phyloP scores from a whole-genome alignment of 164 flowering plant species.

The Tetracentron sinense region DNA sequence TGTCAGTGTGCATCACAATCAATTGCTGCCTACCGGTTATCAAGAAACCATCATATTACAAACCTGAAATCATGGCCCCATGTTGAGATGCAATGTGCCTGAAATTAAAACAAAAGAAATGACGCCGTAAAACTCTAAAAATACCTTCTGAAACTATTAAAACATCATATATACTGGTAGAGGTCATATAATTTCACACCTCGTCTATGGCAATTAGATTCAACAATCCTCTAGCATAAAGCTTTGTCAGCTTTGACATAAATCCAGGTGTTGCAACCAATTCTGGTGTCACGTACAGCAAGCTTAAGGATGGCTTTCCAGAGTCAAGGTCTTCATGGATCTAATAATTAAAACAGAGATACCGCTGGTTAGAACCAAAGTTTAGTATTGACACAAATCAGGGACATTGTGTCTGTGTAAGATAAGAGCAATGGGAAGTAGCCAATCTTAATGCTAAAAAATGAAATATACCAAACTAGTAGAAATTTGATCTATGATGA shows the following conservation, averaged over 20 bases:
- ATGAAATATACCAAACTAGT: background rate
- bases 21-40: conserved; percentile 3
- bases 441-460: background rate
- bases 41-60: conserved; percentile 12
- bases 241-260: conserved; percentile 65
- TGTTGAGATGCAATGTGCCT: conserved; percentile 94
- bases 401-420: background rate
- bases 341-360: conserved; percentile 29
- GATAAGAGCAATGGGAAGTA: background rate
- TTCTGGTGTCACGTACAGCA: conserved; percentile 92
- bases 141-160: conserved; percentile 4
- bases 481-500: background rate
- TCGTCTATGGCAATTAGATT: conserved; percentile 90
- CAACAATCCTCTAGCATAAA: conserved; percentile 67
- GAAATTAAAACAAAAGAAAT: conserved; percentile 16
- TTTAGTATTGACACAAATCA: background rate
- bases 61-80: conserved; percentile 99
- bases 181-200: conserved; percentile 39
- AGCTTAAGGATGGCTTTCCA: conserved; percentile 70
- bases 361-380: background rate
- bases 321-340: conserved; percentile 75
- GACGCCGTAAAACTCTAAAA: background rate
- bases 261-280: conserved; percentile 80
- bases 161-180: background rate
- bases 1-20: background rate